A percentile compares a stretch with the other conserved stretches of the same genome.
phyloP scores from a whole-genome alignment of 306 rosid species.

The Medicago arabica region DNA sequence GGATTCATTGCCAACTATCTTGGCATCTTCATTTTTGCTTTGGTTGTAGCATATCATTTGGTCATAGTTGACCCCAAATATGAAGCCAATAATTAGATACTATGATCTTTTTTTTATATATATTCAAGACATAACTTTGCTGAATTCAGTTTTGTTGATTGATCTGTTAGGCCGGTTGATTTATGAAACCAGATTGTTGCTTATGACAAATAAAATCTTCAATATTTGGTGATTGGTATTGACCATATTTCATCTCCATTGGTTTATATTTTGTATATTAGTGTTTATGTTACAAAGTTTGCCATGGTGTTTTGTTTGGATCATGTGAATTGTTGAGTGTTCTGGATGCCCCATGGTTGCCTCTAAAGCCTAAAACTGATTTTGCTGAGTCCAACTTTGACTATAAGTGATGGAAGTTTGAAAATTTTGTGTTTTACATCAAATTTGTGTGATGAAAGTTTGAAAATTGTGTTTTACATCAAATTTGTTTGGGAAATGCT shows the following conservation, averaged over 20 bases:
- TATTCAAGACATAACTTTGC: no score
- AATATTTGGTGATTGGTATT: constrained; percentile 7
- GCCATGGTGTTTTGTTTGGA: no score
- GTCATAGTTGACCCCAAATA: constrained; percentile 50
- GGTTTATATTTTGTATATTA: no score
- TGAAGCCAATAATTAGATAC: constrained; percentile 43
- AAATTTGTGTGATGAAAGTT: background rate
- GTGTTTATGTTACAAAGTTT: no score
- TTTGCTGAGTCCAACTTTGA: background rate
- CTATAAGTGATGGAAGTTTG: background rate
- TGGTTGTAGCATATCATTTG: constrained; percentile 49
- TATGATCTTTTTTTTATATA: background rate
- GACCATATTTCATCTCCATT: background rate
- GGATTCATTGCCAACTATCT: constrained; percentile 53
- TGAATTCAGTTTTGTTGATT: constrained; percentile 36
- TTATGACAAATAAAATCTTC: background rate
- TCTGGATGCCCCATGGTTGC: no score
- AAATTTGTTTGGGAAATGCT: no score
- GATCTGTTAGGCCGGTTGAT: constrained; percentile 28
- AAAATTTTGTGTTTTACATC: background rate
- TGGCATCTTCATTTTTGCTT: constrained; percentile 52
- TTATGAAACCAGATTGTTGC: constrained; percentile 30
- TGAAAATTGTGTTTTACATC: background rate
- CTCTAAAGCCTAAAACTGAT: no score
- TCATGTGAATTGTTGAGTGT: no score